Evolutionary conservation across 352 stramenopile species (phyloP).

Genomic region (Phytopythium aichiense): DNA sequence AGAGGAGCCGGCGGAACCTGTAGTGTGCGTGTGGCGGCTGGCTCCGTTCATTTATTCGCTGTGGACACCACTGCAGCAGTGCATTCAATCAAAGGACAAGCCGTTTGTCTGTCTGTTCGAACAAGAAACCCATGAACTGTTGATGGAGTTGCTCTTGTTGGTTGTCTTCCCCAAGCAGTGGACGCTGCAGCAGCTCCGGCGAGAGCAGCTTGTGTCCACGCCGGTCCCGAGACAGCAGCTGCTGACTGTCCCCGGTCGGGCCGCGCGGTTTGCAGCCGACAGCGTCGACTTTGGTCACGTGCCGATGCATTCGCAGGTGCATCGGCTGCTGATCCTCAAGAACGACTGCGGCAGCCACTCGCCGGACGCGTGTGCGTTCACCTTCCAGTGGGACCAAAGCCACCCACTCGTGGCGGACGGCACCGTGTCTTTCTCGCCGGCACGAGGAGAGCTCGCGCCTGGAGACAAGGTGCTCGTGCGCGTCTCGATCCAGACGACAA

Average conservation of each 20-base stretch:
- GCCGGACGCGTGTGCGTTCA: slow-evolving; percentile 13
- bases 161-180: slow-evolving; percentile 11
- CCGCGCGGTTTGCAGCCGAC: slow-evolving; percentile 48
- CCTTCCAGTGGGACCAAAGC: slow-evolving; percentile 55
- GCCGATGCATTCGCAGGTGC: slow-evolving; percentile 38
- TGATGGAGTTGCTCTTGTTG: not conserved
- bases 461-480: slow-evolving; percentile 52
- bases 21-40: not conserved
- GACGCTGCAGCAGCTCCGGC: slow-evolving; percentile 32
- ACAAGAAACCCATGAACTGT: not conserved
- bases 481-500: slow-evolving; percentile 33
- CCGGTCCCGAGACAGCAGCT: slow-evolving; percentile 27
- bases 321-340: slow-evolving; percentile 45
- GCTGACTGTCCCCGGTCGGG: slow-evolving; percentile 29
- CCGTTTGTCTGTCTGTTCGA: not conserved
- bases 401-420: slow-evolving; percentile 52
- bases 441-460: slow-evolving; percentile 37
- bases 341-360: slow-evolving; percentile 22
- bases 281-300: slow-evolving; percentile 60
- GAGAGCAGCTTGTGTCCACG: slow-evolving; percentile 13
- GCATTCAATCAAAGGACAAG: not conserved
- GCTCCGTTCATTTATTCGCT: slow-evolving; percentile 2
- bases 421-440: slow-evolving; percentile 44
- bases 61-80: not conserved
- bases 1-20: slow-evolving; percentile 38